Base-by-base conservation (phyloP, 257 asterid species). In the Gynochthodes officinalis region DNA sequence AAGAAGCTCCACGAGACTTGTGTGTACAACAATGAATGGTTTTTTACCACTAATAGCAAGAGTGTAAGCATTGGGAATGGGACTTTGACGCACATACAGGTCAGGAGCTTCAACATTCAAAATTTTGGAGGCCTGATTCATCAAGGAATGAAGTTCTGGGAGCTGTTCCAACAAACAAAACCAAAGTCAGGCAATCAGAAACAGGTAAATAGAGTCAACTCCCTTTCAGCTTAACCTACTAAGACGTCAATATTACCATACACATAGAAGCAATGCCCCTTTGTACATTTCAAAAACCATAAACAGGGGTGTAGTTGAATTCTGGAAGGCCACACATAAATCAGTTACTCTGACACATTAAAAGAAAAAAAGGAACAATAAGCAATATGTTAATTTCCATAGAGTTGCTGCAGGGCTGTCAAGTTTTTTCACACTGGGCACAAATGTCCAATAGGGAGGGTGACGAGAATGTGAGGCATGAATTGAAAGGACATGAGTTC, bases 1-100 rank as follows among this genome's bases (percentile, higher is more conserved):
- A 72, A 93, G 80, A 67, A 93, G 96, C 84, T 93, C 98, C 75
- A 93, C 92, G 64, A 93, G 89, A 87, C 97, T 93, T 12, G 98
- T 91, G 76, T 93, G 98, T 61, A 93, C 92, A 58, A 93, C 98
- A 71, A 93, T 93, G 80, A 93, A 93, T 1, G 98, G 98, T 64
- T 91, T 91, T 77, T 91, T 93, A 79, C 97, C 98, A 67, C 96
- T 80, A 83, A 93, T 77, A 37, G 98, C 98, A 67, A 93, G 82
- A 72, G 98, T 93, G 80, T 93, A 93, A 54, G 98, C 96, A 75
- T 91, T 93, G 50, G 98, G 96, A 25, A 88, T 85, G 9, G 98
- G 97, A 84, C 96, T 93, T 80, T 93, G 98, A 46, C 96, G 96
- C 75, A 93, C 75, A 65, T 93, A 93, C 23, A 93, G 82, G 81